A percentile compares a stretch with the other conserved stretches of the same genome.
Conservation (phyloP, 2,329 filamentous ascomycete genomes). For the Alternaria gaisen region DNA sequence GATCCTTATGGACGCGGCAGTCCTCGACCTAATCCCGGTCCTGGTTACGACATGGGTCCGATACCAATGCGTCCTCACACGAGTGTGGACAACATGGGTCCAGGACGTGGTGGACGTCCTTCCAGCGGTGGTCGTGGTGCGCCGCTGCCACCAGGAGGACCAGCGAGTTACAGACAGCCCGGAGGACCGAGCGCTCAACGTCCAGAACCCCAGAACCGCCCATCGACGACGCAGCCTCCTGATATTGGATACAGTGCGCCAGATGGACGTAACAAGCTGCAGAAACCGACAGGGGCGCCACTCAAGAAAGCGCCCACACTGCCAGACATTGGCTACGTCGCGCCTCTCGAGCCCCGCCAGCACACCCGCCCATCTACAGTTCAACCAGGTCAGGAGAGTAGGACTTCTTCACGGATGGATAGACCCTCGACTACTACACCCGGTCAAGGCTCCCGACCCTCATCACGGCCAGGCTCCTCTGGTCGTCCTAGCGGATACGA, state of each 20-base stretch:
- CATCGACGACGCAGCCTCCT: conserved; percentile 53
- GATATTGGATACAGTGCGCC: conserved; percentile 56
- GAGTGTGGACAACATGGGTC: conserved; percentile 48
- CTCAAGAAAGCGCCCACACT: conserved; percentile 45
- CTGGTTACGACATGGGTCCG: conserved; percentile 38
- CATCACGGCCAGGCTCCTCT: conserved; percentile 40
- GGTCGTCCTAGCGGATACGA: conserved; percentile 41
- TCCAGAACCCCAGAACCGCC: conserved; percentile 42
- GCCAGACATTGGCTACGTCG: conserved; percentile 50
- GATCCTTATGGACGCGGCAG: conserved; percentile 43
- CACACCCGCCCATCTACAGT: conserved; percentile 48
- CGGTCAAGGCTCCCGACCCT: conserved; percentile 25
- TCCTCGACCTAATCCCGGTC: conserved; percentile 30
- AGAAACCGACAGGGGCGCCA: conserved; percentile 46
- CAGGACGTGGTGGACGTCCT: conserved; percentile 43
- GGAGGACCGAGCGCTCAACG: conserved; percentile 50
- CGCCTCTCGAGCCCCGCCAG: conserved; percentile 48
- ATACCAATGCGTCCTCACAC: conserved; percentile 50
- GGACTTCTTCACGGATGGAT: conserved; percentile 37
- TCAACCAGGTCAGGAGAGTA: conserved; percentile 47
- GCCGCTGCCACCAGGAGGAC: conserved; percentile 43
- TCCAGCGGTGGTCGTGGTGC: conserved; percentile 39
- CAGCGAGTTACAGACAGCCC: conserved; percentile 49
- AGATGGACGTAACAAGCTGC: conserved; percentile 56
- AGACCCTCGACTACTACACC: conserved; percentile 35